A percentile compares a stretch with the other conserved stretches of the same genome.
phyloP scores from a whole-genome alignment of 306 rosid genomes.

The Gastrolobium villosum region DNA sequence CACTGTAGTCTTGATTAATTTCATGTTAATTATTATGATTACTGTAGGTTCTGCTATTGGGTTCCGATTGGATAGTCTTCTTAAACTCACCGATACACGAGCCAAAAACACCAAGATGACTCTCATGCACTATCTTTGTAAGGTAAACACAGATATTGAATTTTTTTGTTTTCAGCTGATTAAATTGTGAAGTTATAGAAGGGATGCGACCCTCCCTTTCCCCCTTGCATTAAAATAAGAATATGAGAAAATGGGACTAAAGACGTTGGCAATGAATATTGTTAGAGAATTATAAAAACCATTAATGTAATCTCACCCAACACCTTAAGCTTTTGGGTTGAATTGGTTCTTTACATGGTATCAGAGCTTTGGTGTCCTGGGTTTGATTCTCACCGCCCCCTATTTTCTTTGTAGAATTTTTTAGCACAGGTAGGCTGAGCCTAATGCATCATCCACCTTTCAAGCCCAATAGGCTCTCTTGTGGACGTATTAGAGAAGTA shows the following conservation, averaged over 20 bases:
- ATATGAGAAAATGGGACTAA: background rate
- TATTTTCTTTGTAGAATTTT: no score
- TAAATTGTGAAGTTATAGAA: background rate
- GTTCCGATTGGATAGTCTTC: constrained; percentile 97
- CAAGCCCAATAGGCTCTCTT: no score
- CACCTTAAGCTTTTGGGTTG: no score
- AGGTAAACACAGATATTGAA: constrained; percentile 63
- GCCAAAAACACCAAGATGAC: constrained; percentile 95
- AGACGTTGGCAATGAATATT: background rate
- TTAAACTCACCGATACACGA: constrained; percentile 93
- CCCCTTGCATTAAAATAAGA: background rate
- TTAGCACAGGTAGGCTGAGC: no score
- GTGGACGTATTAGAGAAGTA: no score
- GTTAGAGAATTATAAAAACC: no score
- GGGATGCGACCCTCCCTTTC: background rate
- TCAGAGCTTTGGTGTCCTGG: no score
- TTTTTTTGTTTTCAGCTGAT: background rate
- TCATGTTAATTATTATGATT: constrained; percentile 39
- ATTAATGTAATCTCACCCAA: no score
- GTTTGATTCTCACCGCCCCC: no score
- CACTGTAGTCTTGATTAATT: constrained; percentile 34
- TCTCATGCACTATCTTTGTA: constrained; percentile 99
- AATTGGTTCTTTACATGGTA: no score
- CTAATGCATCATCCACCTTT: no score
- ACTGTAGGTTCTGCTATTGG: constrained; percentile 94